phyloP scores from a whole-genome alignment of 176 grass and related monocot species.

The Metroxylon sagu region DNA sequence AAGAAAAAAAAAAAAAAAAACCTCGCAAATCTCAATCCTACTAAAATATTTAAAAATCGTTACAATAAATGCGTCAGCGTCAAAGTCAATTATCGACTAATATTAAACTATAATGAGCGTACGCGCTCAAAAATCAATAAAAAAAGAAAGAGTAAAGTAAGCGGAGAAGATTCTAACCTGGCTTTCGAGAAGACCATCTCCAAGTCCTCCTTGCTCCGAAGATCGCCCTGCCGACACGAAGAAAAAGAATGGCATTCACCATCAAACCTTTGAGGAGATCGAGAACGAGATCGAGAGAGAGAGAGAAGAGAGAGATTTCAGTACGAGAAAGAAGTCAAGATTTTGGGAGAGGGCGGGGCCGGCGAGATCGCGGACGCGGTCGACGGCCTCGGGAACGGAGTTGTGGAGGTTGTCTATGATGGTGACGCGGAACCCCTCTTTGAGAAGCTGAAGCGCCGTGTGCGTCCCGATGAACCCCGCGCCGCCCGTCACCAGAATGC shows the following conservation, averaged over 20 bases:
- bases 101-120: no score
- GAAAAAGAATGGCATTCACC: not conserved
- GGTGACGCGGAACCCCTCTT: slow-evolving; percentile 54
- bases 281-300: not conserved
- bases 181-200: slow-evolving; percentile 56
- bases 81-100: no score
- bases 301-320: not conserved
- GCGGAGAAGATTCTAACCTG: slow-evolving; percentile 8
- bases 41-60: no score
- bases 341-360: slow-evolving; percentile 46
- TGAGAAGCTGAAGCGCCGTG: slow-evolving; percentile 78
- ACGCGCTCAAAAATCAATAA: not conserved
- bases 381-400: slow-evolving; percentile 75
- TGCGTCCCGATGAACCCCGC: slow-evolving; percentile 92
- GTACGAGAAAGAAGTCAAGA: slow-evolving; percentile 62
- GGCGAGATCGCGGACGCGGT: slow-evolving; percentile 68
- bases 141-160: not conserved
- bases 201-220: slow-evolving; percentile 57
- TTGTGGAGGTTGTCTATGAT: slow-evolving; percentile 92
- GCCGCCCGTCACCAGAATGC: slow-evolving; percentile 81
- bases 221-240: slow-evolving; percentile 42
- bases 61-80: no score
- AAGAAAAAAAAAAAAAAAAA: no score
- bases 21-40: no score
- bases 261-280: not conserved